A percentile compares a stretch with the other conserved stretches of the same genome.
These are phyloP conservation scores for Penicillium rolfsii DNA, from an alignment of 2,329 filamentous ascomycete species.

Conservation along the genomic window DNA sequence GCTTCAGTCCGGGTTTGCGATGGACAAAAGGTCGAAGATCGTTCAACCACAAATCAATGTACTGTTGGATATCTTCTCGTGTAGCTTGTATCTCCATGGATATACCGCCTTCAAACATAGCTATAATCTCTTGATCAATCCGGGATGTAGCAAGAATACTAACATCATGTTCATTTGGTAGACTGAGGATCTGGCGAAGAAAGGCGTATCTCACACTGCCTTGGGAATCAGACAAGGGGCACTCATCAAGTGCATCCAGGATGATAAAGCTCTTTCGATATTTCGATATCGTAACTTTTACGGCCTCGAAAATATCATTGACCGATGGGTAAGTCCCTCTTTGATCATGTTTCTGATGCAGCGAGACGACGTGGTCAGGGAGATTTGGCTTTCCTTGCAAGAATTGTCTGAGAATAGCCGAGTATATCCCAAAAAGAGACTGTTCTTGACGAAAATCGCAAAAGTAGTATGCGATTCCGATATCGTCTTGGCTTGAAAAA, in stretches of 20 bases:
- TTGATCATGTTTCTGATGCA: constrained; percentile 34
- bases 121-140: constrained; percentile 31
- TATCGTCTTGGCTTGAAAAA: neutral
- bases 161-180: constrained; percentile 22
- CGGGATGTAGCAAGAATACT: constrained; percentile 42
- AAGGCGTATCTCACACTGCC: constrained; percentile 18
- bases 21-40: constrained; percentile 8
- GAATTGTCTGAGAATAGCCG: constrained; percentile 47
- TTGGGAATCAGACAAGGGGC: constrained; percentile 11
- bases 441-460: neutral
- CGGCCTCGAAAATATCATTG: neutral
- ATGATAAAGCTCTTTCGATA: constrained; percentile 33
- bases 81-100: constrained; percentile 38
- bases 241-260: constrained; percentile 40
- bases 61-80: constrained; percentile 35
- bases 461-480: neutral
- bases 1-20: constrained; percentile 21
- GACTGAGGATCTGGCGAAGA: constrained; percentile 25
- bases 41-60: constrained; percentile 6
- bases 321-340: neutral
- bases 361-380: constrained; percentile 29
- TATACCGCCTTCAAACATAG: constrained; percentile 21
- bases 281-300: constrained; percentile 6
- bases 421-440: constrained; percentile 34
- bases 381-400: constrained; percentile 27